Evolutionary conservation across 371 early-diverging fungal genomes (phyloP).

Genomic region (Capniomyces stellatus): DNA sequence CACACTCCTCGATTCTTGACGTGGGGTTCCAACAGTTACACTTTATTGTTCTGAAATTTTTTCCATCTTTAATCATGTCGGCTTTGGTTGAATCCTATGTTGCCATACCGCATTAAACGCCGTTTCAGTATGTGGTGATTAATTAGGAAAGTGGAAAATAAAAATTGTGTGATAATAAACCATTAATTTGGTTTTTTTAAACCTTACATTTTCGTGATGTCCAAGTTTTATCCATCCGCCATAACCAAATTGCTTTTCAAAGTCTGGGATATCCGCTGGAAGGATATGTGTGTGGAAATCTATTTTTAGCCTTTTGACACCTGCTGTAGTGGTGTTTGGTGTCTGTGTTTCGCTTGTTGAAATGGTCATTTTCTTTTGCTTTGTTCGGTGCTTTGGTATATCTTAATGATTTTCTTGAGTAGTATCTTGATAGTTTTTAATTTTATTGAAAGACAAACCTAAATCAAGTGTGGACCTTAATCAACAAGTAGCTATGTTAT

Average conservation of each 20-base stretch:
- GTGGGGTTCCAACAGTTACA: conserved; percentile 53
- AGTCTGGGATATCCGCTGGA: conserved; percentile 40
- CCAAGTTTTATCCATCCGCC: conserved; percentile 33
- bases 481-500: no score
- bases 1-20: conserved; percentile 32
- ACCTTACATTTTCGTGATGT: conserved; percentile 20
- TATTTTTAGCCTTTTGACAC: background rate
- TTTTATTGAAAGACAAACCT: no score
- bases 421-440: no score
- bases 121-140: no score
- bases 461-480: no score
- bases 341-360: background rate
- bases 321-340: background rate
- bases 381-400: no score
- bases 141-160: no score
- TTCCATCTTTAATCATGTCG: conserved; percentile 48
- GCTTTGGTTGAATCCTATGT: conserved; percentile 21
- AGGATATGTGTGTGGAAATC: conserved; percentile 42
- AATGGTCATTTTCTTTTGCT: background rate
- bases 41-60: conserved; percentile 40
- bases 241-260: conserved; percentile 41
- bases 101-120: no score
- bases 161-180: no score
- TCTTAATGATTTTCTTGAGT: no score
- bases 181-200: no score